These are phyloP conservation scores for Candida insectalens DNA, from an alignment of 805 yeast genomes.

Conservation along the genomic window DNA sequence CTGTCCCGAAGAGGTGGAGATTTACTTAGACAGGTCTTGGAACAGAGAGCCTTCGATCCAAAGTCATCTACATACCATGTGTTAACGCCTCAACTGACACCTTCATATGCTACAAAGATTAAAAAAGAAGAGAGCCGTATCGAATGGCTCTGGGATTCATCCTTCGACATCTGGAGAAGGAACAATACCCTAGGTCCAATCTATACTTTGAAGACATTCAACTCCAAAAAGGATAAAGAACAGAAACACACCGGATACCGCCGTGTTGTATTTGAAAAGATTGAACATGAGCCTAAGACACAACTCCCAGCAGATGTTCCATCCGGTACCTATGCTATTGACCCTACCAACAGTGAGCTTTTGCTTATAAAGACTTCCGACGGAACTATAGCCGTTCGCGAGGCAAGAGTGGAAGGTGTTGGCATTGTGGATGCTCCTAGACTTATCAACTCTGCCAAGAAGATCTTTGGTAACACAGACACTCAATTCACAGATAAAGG, in stretches of 20 bases:
- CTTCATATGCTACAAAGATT: slow-evolving; percentile 53
- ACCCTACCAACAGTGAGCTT: slow-evolving; percentile 6
- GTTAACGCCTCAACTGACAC: slow-evolving; percentile 20
- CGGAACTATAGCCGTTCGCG: slow-evolving; percentile 28
- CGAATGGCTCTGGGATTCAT: slow-evolving; percentile 33
- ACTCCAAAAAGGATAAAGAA: slow-evolving; percentile 19
- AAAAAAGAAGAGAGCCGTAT: slow-evolving; percentile 31
- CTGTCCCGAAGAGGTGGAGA: slow-evolving; percentile 57
- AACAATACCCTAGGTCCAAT: slow-evolving; percentile 49
- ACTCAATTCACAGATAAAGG: slow-evolving; percentile 1
- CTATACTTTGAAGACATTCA: slow-evolving; percentile 32
- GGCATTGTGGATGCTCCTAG: slow-evolving; percentile 32
- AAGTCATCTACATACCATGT: slow-evolving; percentile 6
- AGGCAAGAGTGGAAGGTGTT: slow-evolving; percentile 47
- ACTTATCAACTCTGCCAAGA: slow-evolving; percentile 34
- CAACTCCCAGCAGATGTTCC: slow-evolving; percentile 4
- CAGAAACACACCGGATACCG: slow-evolving; percentile 4
- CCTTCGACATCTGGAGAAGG: slow-evolving; percentile 31
- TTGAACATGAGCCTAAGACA: slow-evolving; percentile 10
- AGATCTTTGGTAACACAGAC: slow-evolving; percentile 32
- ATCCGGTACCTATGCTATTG: slow-evolving; percentile 20
- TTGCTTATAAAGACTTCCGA: slow-evolving; percentile 27
- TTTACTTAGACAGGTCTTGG: slow-evolving; percentile 38
- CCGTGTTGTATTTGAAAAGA: slow-evolving; percentile 40
- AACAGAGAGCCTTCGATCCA: slow-evolving; percentile 20